Evolutionary conservation across 768 basidiomycete species (phyloP).

Genomic region (Lyophyllum shimeji): DNA sequence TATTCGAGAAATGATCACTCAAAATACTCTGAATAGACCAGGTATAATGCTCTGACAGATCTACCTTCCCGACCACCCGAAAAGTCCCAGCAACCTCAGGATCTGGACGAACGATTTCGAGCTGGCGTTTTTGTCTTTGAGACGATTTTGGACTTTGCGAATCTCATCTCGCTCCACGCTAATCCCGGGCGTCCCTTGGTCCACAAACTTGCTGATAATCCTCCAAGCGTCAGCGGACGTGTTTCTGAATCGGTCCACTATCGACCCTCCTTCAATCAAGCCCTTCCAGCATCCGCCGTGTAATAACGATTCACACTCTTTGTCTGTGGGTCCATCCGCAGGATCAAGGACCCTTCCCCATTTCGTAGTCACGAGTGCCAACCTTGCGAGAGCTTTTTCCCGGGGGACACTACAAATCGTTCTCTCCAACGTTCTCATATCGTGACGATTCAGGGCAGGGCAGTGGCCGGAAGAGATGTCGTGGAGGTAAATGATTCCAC

Average conservation of each 20-base stretch:
- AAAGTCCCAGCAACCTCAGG: not conserved
- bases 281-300: not conserved
- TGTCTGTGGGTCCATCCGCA: not conserved
- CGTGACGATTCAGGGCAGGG: not conserved
- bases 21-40: not conserved
- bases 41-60: not conserved
- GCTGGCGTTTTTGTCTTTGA: not conserved
- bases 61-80: too few relatives aligned
- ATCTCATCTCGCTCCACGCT: not conserved
- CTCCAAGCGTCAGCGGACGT: not conserved
- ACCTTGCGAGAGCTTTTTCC: not conserved
- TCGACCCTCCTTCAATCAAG: not conserved
- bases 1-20: not conserved
- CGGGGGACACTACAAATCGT: not conserved
- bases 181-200: not conserved
- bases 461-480: not conserved
- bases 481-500: constrained; percentile 6
- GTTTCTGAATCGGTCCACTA: not conserved
- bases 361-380: not conserved
- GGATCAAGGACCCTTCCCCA: not conserved
- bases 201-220: not conserved
- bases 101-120: not conserved
- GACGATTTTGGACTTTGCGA: not conserved
- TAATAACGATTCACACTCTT: not conserved
- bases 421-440: not conserved